Percentiles rank a stretch among this genome's conserved stretches.
Evolutionary conservation across 106 monocot genomes (phyloP).

Genomic region (Cymbidium sinense): DNA sequence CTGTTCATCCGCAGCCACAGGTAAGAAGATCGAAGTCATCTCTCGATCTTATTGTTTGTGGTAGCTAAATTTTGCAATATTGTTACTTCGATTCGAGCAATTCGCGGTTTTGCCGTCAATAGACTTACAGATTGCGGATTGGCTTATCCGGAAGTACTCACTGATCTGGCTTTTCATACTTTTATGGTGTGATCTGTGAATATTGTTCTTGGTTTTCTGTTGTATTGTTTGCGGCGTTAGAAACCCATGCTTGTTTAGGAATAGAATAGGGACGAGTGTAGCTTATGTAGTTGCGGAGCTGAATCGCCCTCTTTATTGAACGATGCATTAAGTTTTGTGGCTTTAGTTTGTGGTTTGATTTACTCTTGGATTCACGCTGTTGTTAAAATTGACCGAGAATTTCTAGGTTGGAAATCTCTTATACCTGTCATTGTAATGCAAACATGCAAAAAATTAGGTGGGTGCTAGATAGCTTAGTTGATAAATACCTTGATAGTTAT

Average conservation of each 20-base stretch:
- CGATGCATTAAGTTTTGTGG: background rate
- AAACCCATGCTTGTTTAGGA: background rate
- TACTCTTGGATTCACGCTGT: background rate
- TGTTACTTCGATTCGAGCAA: background rate
- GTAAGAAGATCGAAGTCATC: background rate
- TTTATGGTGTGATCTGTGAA: background rate
- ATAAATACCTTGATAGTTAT: too few species aligned
- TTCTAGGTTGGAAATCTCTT: background rate
- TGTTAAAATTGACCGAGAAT: background rate
- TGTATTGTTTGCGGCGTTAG: background rate
- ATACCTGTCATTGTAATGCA: background rate
- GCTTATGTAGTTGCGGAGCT: background rate
- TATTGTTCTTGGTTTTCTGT: background rate
- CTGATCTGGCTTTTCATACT: background rate
- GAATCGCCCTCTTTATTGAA: background rate
- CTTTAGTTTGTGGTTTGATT: background rate
- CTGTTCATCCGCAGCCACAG: background rate
- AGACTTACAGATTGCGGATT: background rate
- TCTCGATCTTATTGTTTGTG: background rate
- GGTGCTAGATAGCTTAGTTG: too few species aligned
- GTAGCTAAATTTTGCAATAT: background rate
- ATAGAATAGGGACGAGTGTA: background rate
- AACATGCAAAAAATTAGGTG: background rate
- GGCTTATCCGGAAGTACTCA: background rate
- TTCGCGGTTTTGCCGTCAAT: background rate